phyloP scores from a whole-genome alignment of 495 filamentous ascomycete genomes.

The Aspergillus ellipticus region DNA sequence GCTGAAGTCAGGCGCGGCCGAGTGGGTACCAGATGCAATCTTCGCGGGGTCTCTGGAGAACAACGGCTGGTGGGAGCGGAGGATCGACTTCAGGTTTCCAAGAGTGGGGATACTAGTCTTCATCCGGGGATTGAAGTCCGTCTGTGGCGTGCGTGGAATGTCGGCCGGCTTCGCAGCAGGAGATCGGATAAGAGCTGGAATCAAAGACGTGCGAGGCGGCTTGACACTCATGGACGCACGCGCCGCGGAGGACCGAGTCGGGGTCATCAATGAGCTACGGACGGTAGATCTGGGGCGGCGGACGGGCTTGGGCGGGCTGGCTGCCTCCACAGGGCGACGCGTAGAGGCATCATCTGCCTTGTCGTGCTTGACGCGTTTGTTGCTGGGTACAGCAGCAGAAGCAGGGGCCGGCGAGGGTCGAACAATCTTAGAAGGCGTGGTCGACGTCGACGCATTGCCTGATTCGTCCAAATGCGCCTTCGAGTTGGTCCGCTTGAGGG shows the following conservation, averaged over 20 bases:
- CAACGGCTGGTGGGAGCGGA: slow-evolving; percentile 56
- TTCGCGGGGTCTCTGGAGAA: slow-evolving; percentile 59
- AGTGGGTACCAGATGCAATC: slow-evolving; percentile 58
- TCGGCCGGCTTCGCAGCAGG: slow-evolving; percentile 40
- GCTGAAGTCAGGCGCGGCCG: slow-evolving; percentile 45
- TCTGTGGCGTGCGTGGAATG: slow-evolving; percentile 43
- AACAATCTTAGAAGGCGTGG: slow-evolving; percentile 37
- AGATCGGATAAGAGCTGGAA: slow-evolving; percentile 52
- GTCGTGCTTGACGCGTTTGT: slow-evolving; percentile 65
- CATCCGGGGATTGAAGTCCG: slow-evolving; percentile 45
- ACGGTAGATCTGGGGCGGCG: slow-evolving; percentile 31
- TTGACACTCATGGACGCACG: slow-evolving; percentile 57
- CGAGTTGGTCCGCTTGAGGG: slow-evolving; percentile 71
- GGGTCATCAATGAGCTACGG: slow-evolving; percentile 62
- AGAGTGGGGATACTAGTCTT: slow-evolving; percentile 42
- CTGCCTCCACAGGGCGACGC: slow-evolving; percentile 30
- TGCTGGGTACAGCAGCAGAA: slow-evolving; percentile 19
- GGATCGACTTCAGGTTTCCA: slow-evolving; percentile 55
- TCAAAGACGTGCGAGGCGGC: slow-evolving; percentile 48
- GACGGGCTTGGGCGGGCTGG: slow-evolving; percentile 40
- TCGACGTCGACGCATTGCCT: slow-evolving; percentile 32
- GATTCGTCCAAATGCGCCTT: slow-evolving; percentile 67
- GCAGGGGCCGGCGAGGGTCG: slow-evolving; percentile 31
- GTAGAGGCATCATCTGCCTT: slow-evolving; percentile 57
- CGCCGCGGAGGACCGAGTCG: slow-evolving; percentile 74